Percentiles rank a stretch among this genome's conserved stretches.
phyloP scores from a whole-genome alignment of 495 filamentous ascomycete genomes.

The Neurospora intermedia region DNA sequence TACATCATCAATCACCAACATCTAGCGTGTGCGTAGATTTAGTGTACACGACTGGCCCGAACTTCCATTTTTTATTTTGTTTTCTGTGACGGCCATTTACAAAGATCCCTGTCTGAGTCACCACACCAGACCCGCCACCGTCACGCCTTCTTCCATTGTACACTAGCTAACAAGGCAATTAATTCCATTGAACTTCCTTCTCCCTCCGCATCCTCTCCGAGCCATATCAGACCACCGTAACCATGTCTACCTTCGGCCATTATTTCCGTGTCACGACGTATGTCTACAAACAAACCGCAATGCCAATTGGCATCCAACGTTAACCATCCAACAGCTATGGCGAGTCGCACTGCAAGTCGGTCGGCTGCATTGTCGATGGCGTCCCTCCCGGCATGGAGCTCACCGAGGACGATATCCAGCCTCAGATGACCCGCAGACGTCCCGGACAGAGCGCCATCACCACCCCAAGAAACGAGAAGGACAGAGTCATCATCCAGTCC shows the following conservation, averaged over 20 bases:
- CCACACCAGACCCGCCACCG: background rate
- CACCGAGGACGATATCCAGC: slow-evolving; percentile 84
- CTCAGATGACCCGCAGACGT: slow-evolving; percentile 82
- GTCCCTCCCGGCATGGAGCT: slow-evolving; percentile 83
- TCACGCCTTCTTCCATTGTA: background rate
- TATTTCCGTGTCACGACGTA: slow-evolving; percentile 81
- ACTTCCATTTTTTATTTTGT: background rate
- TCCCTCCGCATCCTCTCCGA: background rate
- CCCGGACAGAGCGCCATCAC: slow-evolving; percentile 86
- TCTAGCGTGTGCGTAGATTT: background rate
- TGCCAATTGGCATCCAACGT: slow-evolving; percentile 5
- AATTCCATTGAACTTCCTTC: background rate
- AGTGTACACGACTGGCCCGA: background rate
- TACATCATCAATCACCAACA: background rate
- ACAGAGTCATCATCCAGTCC: slow-evolving; percentile 83
- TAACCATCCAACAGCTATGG: slow-evolving; percentile 51
- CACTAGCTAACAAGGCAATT: background rate
- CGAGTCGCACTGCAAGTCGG: slow-evolving; percentile 84
- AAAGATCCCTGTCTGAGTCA: background rate
- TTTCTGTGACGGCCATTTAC: background rate
- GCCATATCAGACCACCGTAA: background rate
- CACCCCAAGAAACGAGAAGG: slow-evolving; percentile 89
- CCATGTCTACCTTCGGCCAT: slow-evolving; percentile 87
- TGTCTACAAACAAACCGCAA: slow-evolving; percentile 17
- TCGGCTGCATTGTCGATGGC: slow-evolving; percentile 82